Percentiles rank a stretch among this genome's conserved stretches.
Evolutionary conservation across 108 stramenopile species (phyloP).

Genomic region (Skeletonema grethae): DNA sequence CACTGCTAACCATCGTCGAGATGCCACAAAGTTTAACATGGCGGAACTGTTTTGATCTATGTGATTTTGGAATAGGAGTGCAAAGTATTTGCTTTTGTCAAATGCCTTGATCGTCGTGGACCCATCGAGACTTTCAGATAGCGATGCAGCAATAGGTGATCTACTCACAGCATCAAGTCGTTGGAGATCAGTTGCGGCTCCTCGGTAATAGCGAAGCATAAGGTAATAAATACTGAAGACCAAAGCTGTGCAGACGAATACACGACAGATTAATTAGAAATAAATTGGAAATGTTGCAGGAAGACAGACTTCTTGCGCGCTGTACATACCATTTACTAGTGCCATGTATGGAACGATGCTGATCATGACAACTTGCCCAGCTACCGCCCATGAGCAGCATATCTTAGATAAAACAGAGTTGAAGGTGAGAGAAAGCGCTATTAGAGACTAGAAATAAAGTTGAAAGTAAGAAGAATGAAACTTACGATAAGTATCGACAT

Average conservation of each 20-base stretch:
- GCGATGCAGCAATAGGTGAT: conserved; percentile 68
- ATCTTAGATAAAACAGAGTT: conserved; percentile 27
- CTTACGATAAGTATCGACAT: conserved; percentile 28
- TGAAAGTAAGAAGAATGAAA: conserved; percentile 60
- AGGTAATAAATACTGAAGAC: conserved; percentile 5
- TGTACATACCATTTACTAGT: conserved; percentile 52
- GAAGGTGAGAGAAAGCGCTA: conserved; percentile 42
- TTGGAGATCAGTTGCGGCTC: conserved; percentile 64
- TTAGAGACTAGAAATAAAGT: conserved; percentile 51
- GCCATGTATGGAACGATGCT: conserved; percentile 13
- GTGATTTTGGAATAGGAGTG: conserved; percentile 34
- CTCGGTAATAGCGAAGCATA: conserved; percentile 19
- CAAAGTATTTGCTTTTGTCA: conserved; percentile 43
- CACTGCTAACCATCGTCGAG: conserved; percentile 73
- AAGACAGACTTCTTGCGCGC: conserved; percentile 58
- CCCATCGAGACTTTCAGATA: conserved; percentile 68
- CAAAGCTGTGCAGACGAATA: not conserved
- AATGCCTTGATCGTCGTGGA: conserved; percentile 65
- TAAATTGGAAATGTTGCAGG: conserved; percentile 7
- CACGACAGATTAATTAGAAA: conserved; percentile 46
- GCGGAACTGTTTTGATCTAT: conserved; percentile 57
- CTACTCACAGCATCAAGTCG: conserved; percentile 66
- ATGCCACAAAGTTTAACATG: conserved; percentile 63
- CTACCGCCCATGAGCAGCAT: conserved; percentile 5
- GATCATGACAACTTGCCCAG: conserved; percentile 11